These are phyloP conservation scores for Globisporangium spiculum DNA, from an alignment of 352 stramenopile species.

Conservation along the genomic window DNA sequence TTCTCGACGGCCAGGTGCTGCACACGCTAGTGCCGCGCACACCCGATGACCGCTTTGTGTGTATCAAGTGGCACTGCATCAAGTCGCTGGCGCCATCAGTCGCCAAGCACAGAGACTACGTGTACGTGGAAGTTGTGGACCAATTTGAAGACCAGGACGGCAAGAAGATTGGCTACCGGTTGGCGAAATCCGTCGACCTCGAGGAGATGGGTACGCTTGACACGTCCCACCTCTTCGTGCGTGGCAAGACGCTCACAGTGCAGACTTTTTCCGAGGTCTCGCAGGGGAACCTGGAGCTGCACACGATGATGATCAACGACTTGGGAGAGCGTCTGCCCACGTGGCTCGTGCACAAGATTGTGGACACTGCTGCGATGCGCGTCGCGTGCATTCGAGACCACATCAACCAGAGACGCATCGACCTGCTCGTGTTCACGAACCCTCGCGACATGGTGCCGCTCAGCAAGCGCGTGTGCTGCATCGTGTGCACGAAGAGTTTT, in stretches of 20 bases:
- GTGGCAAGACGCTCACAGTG: conserved; percentile 70
- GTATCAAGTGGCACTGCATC: conserved; percentile 81
- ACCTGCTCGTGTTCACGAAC: conserved; percentile 63
- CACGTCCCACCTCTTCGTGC: conserved; percentile 56
- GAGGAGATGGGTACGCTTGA: conserved; percentile 45
- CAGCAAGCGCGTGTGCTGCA: conserved; percentile 69
- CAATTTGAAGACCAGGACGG: conserved; percentile 66
- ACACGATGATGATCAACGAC: conserved; percentile 84
- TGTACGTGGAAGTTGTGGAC: conserved; percentile 83
- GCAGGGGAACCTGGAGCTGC: conserved; percentile 60
- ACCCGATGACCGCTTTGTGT: conserved; percentile 63
- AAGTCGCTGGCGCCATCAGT: conserved; percentile 71
- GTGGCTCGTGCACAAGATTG: conserved; percentile 83
- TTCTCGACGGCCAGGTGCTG: conserved; percentile 77
- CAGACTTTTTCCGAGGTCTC: conserved; percentile 67
- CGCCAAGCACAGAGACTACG: conserved; percentile 75
- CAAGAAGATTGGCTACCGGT: conserved; percentile 61
- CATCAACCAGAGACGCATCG: conserved; percentile 72
- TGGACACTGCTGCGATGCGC: conserved; percentile 72
- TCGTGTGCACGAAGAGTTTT: conserved; percentile 81
- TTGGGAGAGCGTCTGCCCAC: conserved; percentile 67
- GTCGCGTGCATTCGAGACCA: conserved; percentile 73
- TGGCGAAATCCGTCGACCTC: conserved; percentile 75
- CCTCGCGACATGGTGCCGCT: conserved; percentile 72
- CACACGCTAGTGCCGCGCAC: conserved; percentile 67